Conservation (phyloP, 2,329 filamentous ascomycete genomes). For the Pestalotiopsis sp. region DNA sequence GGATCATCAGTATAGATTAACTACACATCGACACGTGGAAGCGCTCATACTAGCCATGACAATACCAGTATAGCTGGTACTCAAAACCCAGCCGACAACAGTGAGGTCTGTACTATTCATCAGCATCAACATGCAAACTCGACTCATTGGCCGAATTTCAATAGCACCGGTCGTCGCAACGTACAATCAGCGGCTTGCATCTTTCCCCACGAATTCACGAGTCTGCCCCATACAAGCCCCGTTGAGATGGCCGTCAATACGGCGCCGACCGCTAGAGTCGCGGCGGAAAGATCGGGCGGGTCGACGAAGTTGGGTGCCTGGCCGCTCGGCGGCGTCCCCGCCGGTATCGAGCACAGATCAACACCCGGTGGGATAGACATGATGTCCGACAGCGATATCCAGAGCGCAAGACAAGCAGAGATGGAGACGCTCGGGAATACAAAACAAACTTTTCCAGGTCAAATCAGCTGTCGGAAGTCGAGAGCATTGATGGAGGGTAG, state of each 20-base stretch:
- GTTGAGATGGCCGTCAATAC: conserved; percentile 13
- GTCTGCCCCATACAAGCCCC: neutral
- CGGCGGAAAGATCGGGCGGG: conserved; percentile 4
- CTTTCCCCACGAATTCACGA: neutral
- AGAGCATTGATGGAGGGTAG: too few species aligned
- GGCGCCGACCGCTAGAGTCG: conserved; percentile 7
- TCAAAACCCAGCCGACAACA: neutral
- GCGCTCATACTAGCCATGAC: neutral
- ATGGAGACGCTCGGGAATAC: too few species aligned
- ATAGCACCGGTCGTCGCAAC: neutral
- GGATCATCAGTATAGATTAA: neutral
- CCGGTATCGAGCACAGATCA: conserved; percentile 16
- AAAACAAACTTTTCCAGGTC: too few species aligned
- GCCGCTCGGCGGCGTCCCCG: conserved; percentile 12
- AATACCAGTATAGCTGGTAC: conserved; percentile 1
- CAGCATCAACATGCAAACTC: neutral
- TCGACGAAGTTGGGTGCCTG: conserved; percentile 11
- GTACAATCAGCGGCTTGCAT: neutral
- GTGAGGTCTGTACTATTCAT: neutral
- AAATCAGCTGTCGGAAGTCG: too few species aligned
- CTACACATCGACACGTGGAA: neutral
- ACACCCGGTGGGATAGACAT: conserved; percentile 16
- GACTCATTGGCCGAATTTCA: neutral
- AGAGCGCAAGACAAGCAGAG: neutral
- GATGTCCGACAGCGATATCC: neutral